A percentile compares a stretch with the other conserved stretches of the same genome.
Conservation (phyloP, 2,329 filamentous ascomycete genomes). For the Ophiostoma populinum region DNA sequence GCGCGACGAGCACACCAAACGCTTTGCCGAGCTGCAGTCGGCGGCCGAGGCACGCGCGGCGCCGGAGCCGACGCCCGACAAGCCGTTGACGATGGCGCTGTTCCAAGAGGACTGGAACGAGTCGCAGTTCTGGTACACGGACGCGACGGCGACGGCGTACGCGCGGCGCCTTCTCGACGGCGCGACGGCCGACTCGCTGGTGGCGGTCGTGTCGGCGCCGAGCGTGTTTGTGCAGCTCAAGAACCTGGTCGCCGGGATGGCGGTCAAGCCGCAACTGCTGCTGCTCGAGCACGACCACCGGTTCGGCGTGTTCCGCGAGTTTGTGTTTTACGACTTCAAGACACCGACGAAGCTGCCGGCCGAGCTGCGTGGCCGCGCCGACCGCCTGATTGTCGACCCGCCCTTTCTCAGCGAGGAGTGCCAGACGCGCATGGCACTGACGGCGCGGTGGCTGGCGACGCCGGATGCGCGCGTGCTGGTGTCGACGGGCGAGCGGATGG, state of each 20-base stretch:
- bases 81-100: constrained; percentile 41
- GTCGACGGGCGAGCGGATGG: constrained; percentile 67
- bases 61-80: background rate
- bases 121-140: constrained; percentile 69
- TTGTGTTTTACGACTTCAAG: constrained; percentile 57
- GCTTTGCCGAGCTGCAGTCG: constrained; percentile 50
- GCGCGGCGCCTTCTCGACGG: constrained; percentile 49
- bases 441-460: constrained; percentile 54
- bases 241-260: constrained; percentile 25
- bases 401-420: constrained; percentile 69
- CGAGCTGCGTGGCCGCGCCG: constrained; percentile 35
- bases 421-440: constrained; percentile 62
- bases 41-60: constrained; percentile 34
- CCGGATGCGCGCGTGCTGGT: constrained; percentile 35
- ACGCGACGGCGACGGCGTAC: constrained; percentile 48
- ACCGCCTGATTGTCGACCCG: constrained; percentile 59
- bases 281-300: constrained; percentile 60
- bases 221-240: constrained; percentile 64
- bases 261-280: constrained; percentile 33
- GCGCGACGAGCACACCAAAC: constrained; percentile 45
- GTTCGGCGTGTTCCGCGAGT: constrained; percentile 55
- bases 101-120: constrained; percentile 74
- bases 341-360: constrained; percentile 48
- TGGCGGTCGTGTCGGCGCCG: constrained; percentile 57
- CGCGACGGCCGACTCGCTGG: constrained; percentile 32